These are phyloP conservation scores for Podaxis pistillaris DNA, from an alignment of 768 basidiomycete species.

Conservation along the genomic window DNA sequence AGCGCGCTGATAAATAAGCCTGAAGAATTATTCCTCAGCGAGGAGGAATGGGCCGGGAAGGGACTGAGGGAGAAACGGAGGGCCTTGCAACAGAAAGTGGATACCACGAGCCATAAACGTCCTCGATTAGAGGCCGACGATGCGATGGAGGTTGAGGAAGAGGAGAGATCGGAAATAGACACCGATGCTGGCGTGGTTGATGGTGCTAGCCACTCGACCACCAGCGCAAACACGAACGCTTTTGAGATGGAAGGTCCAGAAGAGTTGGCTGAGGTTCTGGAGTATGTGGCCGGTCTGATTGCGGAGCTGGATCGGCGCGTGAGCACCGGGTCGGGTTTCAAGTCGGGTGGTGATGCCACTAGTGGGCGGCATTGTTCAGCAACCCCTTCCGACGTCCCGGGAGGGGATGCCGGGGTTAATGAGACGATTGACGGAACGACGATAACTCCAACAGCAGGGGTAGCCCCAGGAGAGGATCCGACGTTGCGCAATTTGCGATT, in stretches of 20 bases:
- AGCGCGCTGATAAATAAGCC: conserved; percentile 45
- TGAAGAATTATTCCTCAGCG: conserved; percentile 47
- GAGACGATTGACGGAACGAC: not conserved
- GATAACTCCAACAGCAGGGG: not conserved
- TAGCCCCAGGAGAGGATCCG: conserved; percentile 40
- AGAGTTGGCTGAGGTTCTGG: conserved; percentile 55
- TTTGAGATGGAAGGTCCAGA: conserved; percentile 43
- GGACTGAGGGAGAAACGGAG: conserved; percentile 33
- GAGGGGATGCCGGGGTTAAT: conserved; percentile 2
- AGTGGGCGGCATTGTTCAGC: not conserved
- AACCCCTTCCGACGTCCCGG: not conserved
- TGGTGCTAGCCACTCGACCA: conserved; percentile 2
- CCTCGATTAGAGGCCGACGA: conserved; percentile 6
- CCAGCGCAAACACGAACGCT: conserved; percentile 17
- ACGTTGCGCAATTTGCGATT: conserved; percentile 58
- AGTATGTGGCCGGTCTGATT: conserved; percentile 55
- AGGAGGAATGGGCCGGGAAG: conserved; percentile 53
- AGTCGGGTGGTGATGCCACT: not conserved
- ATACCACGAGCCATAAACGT: conserved; percentile 11
- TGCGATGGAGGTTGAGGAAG: conserved; percentile 29
- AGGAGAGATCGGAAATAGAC: conserved; percentile 30
- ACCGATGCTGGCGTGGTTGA: not conserved
- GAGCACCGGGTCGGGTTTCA: not conserved
- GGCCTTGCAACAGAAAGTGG: conserved; percentile 15
- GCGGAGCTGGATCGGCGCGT: conserved; percentile 36